phyloP scores from a whole-genome alignment of 495 filamentous ascomycete species.

The Neurospora sp. region DNA sequence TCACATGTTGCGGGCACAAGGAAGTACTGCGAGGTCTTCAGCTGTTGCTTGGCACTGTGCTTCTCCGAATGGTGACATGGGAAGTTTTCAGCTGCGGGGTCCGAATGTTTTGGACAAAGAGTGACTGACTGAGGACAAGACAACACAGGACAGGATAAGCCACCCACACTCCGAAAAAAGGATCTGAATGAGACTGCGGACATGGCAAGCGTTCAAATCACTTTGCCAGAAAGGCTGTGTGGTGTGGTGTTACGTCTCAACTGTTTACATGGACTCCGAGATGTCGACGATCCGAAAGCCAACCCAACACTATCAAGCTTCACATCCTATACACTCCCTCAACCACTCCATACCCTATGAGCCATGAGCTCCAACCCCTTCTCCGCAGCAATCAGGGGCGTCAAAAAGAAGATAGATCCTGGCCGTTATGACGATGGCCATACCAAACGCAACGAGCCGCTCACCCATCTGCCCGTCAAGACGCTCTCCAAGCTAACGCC shows the following conservation, averaged over 20 bases:
- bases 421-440: no score
- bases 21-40: neutral
- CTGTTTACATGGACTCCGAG: neutral
- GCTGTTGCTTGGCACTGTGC: neutral
- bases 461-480: no score
- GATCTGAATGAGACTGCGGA: neutral
- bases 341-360: neutral
- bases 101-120: neutral
- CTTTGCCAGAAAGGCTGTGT: neutral
- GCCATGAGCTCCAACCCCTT: neutral
- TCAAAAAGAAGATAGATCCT: no score
- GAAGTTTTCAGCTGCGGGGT: neutral
- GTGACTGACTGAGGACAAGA: neutral
- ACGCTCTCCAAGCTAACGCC: no score
- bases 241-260: neutral
- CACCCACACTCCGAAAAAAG: neutral
- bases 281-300: neutral
- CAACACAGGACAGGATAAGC: neutral
- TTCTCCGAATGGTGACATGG: neutral
- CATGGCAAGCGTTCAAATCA: neutral
- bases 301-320: neutral
- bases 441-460: no score
- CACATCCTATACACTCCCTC: neutral
- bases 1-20: neutral
- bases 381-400: no score